Evolutionary conservation across 371 early-diverging fungal species (phyloP).

Genomic region (Mucor piriformis): DNA sequence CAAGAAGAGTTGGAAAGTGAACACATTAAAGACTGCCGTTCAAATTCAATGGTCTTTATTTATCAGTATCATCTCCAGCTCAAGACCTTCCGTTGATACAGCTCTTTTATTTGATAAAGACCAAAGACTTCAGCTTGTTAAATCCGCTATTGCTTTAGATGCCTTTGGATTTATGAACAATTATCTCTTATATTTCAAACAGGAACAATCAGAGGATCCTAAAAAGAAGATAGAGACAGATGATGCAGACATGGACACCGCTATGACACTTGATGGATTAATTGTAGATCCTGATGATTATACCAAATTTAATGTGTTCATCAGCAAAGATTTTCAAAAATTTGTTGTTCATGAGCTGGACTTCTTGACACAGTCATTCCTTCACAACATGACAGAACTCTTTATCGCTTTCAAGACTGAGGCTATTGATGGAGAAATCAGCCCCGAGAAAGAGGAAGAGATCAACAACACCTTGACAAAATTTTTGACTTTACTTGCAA

Average conservation of each 20-base stretch:
- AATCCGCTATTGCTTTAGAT: constrained; percentile 52
- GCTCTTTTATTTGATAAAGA: not conserved
- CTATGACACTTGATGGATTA: constrained; percentile 30
- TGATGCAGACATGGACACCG: constrained; percentile 10
- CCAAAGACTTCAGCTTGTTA: constrained; percentile 39
- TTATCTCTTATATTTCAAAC: constrained; percentile 34
- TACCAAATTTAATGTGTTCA: constrained; percentile 18
- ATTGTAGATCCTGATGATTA: constrained; percentile 32
- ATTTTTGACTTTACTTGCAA: constrained; percentile 64
- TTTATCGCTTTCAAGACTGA: not conserved
- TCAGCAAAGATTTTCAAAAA: constrained; percentile 37
- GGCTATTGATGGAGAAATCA: not conserved
- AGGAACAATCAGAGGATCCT: not conserved
- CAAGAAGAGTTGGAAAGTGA: constrained; percentile 15
- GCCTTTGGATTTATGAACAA: constrained; percentile 60
- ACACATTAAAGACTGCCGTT: constrained; percentile 11
- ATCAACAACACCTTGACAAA: constrained; percentile 44
- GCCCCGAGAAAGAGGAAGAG: not conserved
- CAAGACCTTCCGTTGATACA: not conserved
- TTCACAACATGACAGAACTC: constrained; percentile 51
- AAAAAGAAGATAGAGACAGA: not conserved
- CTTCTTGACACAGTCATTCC: constrained; percentile 45
- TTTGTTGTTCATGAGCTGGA: constrained; percentile 49
- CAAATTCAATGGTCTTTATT: constrained; percentile 18
- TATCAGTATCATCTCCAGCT: not conserved